phyloP scores from a whole-genome alignment of 2,329 filamentous ascomycete genomes.

The Dothistroma septosporum region DNA sequence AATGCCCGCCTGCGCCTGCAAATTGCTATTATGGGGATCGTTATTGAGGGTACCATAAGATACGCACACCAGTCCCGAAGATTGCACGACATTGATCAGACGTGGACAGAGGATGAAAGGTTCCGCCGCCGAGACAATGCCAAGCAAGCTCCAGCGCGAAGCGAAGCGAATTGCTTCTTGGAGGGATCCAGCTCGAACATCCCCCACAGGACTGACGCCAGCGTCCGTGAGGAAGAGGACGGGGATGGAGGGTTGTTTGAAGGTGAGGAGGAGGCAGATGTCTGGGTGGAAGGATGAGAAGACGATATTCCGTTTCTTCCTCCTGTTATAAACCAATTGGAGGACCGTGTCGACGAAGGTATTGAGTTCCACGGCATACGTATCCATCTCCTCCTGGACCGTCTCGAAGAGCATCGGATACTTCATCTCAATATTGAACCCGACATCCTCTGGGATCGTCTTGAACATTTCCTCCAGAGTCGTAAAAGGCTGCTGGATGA shows the following conservation, averaged over 20 bases:
- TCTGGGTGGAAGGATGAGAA: conserved; percentile 98
- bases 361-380: conserved; percentile 92
- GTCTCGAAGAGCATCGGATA: conserved; percentile 97
- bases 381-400: conserved; percentile 94
- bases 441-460: conserved; percentile 73
- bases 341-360: conserved; percentile 94
- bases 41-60: conserved; percentile 93
- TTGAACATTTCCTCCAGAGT: conserved; percentile 91
- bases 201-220: conserved; percentile 73
- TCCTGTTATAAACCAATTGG: conserved; percentile 81
- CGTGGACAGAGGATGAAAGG: conserved; percentile 85
- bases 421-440: conserved; percentile 99
- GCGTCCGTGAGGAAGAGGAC: conserved; percentile 93
- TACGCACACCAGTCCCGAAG: conserved; percentile 88
- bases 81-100: conserved; percentile 87
- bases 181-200: conserved; percentile 83
- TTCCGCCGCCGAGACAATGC: conserved; percentile 83
- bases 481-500: conserved; percentile 93
- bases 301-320: conserved; percentile 80
- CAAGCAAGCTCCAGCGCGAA: conserved; percentile 87
- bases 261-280: conserved; percentile 86
- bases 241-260: conserved; percentile 96
- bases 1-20: conserved; percentile 91
- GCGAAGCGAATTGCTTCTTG: conserved; percentile 96
- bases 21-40: conserved; percentile 75